Conservation (phyloP, 805 yeast genomes). For the Torulaspora indica region DNA sequence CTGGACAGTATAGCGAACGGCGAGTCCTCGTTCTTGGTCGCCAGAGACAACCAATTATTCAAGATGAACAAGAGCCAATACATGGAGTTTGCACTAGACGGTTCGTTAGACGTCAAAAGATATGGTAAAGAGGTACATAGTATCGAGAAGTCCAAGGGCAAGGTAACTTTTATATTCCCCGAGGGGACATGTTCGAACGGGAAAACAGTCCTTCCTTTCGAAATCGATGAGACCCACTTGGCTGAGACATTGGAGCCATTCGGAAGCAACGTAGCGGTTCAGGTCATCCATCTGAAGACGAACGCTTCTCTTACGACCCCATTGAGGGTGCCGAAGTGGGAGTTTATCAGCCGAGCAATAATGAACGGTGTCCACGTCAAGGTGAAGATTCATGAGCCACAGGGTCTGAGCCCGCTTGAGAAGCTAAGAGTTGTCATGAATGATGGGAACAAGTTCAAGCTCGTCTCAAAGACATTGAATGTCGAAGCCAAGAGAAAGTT, state of each 20-base stretch:
- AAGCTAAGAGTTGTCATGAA: constrained; percentile 35
- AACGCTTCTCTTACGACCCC: constrained; percentile 36
- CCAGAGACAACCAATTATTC: constrained; percentile 15
- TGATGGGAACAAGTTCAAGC: constrained; percentile 46
- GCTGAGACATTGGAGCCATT: constrained; percentile 17
- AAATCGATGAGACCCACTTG: constrained; percentile 26
- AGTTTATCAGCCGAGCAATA: constrained; percentile 22
- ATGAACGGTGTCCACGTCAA: constrained; percentile 20
- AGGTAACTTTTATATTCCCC: constrained; percentile 52
- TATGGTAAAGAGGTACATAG: constrained; percentile 17
- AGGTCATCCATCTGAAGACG: constrained; percentile 30
- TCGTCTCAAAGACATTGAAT: constrained; percentile 44
- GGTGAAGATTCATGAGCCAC: constrained; percentile 26
- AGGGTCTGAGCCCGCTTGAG: constrained; percentile 23
- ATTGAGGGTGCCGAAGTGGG: constrained; percentile 15
- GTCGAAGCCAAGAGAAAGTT: constrained; percentile 44
- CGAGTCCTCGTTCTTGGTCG: constrained; percentile 20
- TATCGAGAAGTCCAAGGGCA: constrained; percentile 32
- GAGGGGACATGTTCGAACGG: constrained; percentile 90
- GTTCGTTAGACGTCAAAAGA: constrained; percentile 20
- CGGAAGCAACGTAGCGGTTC: constrained; percentile 13
- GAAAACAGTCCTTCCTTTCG: constrained; percentile 61
- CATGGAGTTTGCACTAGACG: constrained; percentile 22
- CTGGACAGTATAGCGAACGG: constrained; percentile 31
- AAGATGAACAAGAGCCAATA: constrained; percentile 19